Conservation (phyloP, 2,329 filamentous ascomycete genomes). For the Hypomyces perniciosus region DNA sequence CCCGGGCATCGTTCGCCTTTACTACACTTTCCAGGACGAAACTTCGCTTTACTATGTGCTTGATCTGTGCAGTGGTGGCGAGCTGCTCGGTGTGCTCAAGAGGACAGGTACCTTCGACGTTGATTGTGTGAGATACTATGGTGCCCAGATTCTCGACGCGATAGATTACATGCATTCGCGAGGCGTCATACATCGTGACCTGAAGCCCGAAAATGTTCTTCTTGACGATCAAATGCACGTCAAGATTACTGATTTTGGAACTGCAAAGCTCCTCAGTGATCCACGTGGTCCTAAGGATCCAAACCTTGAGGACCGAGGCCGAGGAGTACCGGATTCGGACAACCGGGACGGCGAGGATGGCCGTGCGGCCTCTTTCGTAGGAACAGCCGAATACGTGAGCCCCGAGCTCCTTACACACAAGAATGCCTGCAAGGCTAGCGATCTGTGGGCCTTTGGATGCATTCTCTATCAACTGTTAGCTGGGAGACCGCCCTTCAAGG, state of each 20-base stretch:
- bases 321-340: slow-evolving; percentile 31
- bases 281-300: slow-evolving; percentile 37
- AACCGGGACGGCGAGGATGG: slow-evolving; percentile 45
- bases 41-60: slow-evolving; percentile 93
- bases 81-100: slow-evolving; percentile 87
- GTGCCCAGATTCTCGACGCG: slow-evolving; percentile 90
- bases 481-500: slow-evolving; percentile 97
- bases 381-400: slow-evolving; percentile 96
- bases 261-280: slow-evolving; percentile 74
- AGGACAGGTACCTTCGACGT: slow-evolving; percentile 91
- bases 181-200: slow-evolving; percentile 90
- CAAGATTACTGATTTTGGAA: slow-evolving; percentile 98
- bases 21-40: slow-evolving; percentile 98
- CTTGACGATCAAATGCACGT: slow-evolving; percentile 94
- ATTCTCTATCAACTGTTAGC: slow-evolving; percentile 93
- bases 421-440: slow-evolving; percentile 94
- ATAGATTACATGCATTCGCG: slow-evolving; percentile 98
- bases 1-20: slow-evolving; percentile 90
- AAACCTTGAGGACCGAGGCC: slow-evolving; percentile 33
- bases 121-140: slow-evolving; percentile 90
- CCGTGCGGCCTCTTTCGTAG: slow-evolving; percentile 89
- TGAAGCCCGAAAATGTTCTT: slow-evolving; percentile 96
- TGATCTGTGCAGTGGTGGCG: slow-evolving; percentile 86
- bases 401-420: slow-evolving; percentile 96
- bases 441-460: slow-evolving; percentile 97